phyloP scores from a whole-genome alignment of 2,329 filamentous ascomycete species.

The Microsporum canis region DNA sequence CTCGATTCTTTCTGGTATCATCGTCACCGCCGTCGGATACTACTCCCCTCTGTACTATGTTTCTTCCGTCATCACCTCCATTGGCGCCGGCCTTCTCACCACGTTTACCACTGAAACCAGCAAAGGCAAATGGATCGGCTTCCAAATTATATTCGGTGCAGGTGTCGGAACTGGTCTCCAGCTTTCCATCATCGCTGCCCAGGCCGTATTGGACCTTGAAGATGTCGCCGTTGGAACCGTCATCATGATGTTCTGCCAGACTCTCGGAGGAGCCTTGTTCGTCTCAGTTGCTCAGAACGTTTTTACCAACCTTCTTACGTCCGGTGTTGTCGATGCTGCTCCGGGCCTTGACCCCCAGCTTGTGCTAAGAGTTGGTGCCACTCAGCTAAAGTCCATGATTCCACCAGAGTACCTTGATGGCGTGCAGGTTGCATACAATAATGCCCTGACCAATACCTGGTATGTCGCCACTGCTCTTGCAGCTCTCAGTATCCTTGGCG shows the following conservation, averaged over 20 bases:
- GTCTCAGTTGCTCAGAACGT: constrained; percentile 18
- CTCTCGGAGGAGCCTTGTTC: constrained; percentile 18
- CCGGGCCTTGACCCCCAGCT: constrained; percentile 34
- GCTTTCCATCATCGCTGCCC: constrained; percentile 15
- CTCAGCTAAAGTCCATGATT: constrained; percentile 47
- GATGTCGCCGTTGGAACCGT: constrained; percentile 17
- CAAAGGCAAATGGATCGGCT: constrained; percentile 20
- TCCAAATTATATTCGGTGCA: constrained; percentile 19
- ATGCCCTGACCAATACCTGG: constrained; percentile 48
- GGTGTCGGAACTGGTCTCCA: constrained; percentile 19
- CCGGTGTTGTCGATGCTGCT: constrained; percentile 8
- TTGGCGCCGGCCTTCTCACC: constrained; percentile 22
- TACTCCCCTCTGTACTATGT: constrained; percentile 19
- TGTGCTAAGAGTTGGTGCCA: constrained; percentile 42
- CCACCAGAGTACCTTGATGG: constrained; percentile 38
- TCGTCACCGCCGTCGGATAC: constrained; percentile 14
- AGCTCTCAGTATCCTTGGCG: constrained; percentile 44
- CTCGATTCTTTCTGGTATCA: constrained; percentile 12
- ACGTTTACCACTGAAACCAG: constrained; percentile 20
- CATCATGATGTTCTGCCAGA: constrained; percentile 19
- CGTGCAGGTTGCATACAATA: constrained; percentile 55
- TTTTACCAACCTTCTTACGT: constrained; percentile 15
- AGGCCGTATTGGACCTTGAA: constrained; percentile 15
- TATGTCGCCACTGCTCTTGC: constrained; percentile 48
- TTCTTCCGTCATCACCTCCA: constrained; percentile 16